Percentiles rank a stretch among this genome's conserved stretches.
Conservation (phyloP, 257 asterid species). For the Plantago major region DNA sequence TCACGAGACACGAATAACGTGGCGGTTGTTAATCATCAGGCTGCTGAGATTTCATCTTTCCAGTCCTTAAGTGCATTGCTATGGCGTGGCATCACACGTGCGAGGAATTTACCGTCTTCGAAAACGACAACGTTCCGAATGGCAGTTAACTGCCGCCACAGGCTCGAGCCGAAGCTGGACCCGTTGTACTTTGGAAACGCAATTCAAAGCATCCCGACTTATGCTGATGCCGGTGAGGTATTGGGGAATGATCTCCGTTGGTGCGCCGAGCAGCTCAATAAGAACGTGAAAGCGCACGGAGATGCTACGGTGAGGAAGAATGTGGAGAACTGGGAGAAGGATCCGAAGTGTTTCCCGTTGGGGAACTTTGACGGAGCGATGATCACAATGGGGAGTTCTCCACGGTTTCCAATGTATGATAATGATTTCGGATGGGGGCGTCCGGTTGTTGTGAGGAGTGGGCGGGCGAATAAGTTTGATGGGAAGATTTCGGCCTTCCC, state of each 20-base stretch:
- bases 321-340: conserved; percentile 38
- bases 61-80: conserved; percentile 54
- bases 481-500: conserved; percentile 56
- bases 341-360: conserved; percentile 54
- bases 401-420: conserved; percentile 46
- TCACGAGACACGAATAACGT: conserved; percentile 13
- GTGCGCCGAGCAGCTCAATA: conserved; percentile 56
- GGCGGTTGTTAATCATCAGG: conserved; percentile 1
- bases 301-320: conserved; percentile 36
- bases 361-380: conserved; percentile 58
- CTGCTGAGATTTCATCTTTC: conserved; percentile 50
- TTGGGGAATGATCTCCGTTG: conserved; percentile 31
- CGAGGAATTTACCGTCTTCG: conserved; percentile 36
- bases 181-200: conserved; percentile 63
- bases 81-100: conserved; percentile 62
- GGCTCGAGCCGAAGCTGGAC: conserved; percentile 53
- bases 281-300: conserved; percentile 43
- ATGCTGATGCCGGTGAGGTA: conserved; percentile 45
- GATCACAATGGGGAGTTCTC: conserved; percentile 52
- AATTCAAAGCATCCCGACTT: conserved; percentile 56
- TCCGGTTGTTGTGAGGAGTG: conserved; percentile 41
- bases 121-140: conserved; percentile 56
- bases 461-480: conserved; percentile 47
- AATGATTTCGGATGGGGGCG: conserved; percentile 57
- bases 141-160: conserved; percentile 66